phyloP scores from a whole-genome alignment of 495 filamentous ascomycete species.

The Lineolata rhizophorae region DNA sequence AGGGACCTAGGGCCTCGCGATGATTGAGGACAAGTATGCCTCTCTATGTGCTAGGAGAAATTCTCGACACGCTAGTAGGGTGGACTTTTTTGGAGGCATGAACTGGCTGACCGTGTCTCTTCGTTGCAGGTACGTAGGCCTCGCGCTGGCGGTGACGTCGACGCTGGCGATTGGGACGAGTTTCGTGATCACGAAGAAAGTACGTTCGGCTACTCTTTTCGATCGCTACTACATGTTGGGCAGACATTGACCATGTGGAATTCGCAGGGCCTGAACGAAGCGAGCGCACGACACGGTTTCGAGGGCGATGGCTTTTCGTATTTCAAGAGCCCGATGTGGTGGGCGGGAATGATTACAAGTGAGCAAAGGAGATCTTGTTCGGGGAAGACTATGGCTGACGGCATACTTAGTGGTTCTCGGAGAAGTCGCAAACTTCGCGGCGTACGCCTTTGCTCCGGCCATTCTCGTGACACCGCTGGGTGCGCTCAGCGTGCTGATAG shows the following conservation, averaged over 20 bases:
- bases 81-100: no score
- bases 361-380: conserved; percentile 9
- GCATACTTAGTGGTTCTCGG: conserved; percentile 43
- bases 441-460: conserved; percentile 92
- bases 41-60: not conserved
- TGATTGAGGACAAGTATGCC: conserved; percentile 75
- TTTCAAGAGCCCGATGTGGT: conserved; percentile 81
- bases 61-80: not conserved
- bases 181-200: conserved; percentile 89
- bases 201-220: no score
- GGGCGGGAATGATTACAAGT: conserved; percentile 79
- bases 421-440: conserved; percentile 89
- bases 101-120: no score
- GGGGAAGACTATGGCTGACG: not conserved
- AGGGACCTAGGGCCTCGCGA: no score
- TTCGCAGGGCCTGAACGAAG: conserved; percentile 75
- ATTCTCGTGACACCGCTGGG: conserved; percentile 92
- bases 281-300: conserved; percentile 78
- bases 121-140: conserved; percentile 83
- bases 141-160: conserved; percentile 71
- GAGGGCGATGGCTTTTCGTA: conserved; percentile 94
- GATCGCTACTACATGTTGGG: not conserved
- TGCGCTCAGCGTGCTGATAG: conserved; percentile 82
- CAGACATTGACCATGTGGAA: not conserved
- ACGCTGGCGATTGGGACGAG: conserved; percentile 91